phyloP scores from a whole-genome alignment of 192 early-diverging fungal genomes.

The Backusella liffmaniae region DNA sequence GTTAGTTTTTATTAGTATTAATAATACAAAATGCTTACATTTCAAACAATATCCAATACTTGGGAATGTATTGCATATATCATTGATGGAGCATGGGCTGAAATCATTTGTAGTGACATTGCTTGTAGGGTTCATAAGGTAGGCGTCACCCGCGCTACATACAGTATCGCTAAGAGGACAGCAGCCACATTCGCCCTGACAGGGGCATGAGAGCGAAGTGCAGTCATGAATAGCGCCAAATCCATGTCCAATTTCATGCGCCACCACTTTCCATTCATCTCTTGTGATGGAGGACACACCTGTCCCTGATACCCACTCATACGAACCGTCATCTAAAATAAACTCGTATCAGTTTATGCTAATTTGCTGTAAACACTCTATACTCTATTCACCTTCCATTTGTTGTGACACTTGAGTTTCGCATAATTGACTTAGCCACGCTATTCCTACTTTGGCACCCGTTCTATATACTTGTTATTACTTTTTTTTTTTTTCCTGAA shows the following conservation, averaged over 20 bases:
- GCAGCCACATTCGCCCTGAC: slow-evolving; percentile 42
- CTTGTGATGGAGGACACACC: slow-evolving; percentile 80
- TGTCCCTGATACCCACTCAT: slow-evolving; percentile 70
- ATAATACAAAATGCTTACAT: slow-evolving; percentile 25
- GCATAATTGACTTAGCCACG: slow-evolving; percentile 83
- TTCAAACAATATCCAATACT: slow-evolving; percentile 39
- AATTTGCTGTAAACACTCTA: too few species aligned
- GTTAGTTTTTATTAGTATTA: background rate
- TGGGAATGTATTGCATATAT: slow-evolving; percentile 49
- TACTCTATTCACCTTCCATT: slow-evolving; percentile 25
- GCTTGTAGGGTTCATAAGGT: slow-evolving; percentile 78
- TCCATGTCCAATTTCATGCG: slow-evolving; percentile 92
- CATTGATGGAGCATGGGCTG: slow-evolving; percentile 61
- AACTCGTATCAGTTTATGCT: too few species aligned
- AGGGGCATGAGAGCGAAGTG: slow-evolving; percentile 60
- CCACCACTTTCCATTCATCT: slow-evolving; percentile 93
- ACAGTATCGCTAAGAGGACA: slow-evolving; percentile 72
- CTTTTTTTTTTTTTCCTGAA: too few species aligned
- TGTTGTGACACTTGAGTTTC: slow-evolving; percentile 55
- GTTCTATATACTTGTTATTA: slow-evolving; percentile 40
- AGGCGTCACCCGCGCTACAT: slow-evolving; percentile 64
- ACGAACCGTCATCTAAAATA: slow-evolving; percentile 28
- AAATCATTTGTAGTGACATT: slow-evolving; percentile 63
- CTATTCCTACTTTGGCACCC: slow-evolving; percentile 81
- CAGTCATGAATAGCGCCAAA: slow-evolving; percentile 94